Percentiles rank a stretch among this genome's conserved stretches.
Evolutionary conservation across 2,329 filamentous ascomycete genomes (phyloP).

Genomic region (Colletotrichum graminicola): DNA sequence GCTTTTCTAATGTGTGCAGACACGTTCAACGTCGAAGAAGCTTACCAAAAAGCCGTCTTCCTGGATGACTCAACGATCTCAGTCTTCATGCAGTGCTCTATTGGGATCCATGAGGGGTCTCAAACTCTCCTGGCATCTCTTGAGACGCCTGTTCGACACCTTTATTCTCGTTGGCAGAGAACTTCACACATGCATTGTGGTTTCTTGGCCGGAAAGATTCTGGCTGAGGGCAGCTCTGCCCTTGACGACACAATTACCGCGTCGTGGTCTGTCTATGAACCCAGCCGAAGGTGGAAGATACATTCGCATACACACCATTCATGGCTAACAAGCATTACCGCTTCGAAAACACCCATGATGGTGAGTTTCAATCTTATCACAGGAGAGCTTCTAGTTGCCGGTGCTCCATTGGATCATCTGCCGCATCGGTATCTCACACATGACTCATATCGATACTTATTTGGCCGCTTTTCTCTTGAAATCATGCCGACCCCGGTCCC

Average conservation of each 20-base stretch:
- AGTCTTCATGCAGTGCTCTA: conserved; percentile 53
- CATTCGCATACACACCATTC: not conserved
- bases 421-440: conserved; percentile 59
- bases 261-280: conserved; percentile 1
- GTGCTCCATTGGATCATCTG: conserved; percentile 60
- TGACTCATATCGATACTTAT: conserved; percentile 56
- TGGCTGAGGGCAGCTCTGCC: not conserved
- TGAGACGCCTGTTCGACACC: not conserved
- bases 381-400: conserved; percentile 65
- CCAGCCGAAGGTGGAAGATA: not conserved
- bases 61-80: conserved; percentile 45
- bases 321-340: conserved; percentile 14
- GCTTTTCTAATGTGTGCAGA: conserved; percentile 56
- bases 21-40: conserved; percentile 59
- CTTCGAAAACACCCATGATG: conserved; percentile 27
- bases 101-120: conserved; percentile 51
- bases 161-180: conserved; percentile 15
- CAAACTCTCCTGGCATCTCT: not conserved
- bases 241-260: conserved; percentile 3
- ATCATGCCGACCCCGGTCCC: conserved; percentile 54
- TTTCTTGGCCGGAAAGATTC: not conserved
- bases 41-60: conserved; percentile 46
- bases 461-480: conserved; percentile 57
- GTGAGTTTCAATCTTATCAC: conserved; percentile 65
- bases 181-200: not conserved